These are phyloP conservation scores for Aureobasidium sp. DNA, from an alignment of 2,329 filamentous ascomycete species.

Conservation along the genomic window DNA sequence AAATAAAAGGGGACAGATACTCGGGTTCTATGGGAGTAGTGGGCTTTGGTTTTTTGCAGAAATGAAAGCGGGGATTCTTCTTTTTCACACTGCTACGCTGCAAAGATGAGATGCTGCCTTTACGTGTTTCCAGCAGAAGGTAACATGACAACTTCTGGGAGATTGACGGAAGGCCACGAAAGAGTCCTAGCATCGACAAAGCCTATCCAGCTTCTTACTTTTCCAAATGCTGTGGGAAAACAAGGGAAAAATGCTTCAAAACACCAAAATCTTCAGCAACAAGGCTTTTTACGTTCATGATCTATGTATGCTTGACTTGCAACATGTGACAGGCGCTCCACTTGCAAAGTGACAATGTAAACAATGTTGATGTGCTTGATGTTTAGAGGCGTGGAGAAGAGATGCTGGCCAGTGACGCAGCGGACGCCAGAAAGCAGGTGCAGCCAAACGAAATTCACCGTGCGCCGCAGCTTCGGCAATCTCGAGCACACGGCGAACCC, in stretches of 20 bases:
- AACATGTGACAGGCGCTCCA: neutral
- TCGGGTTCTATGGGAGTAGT: conserved; percentile 15
- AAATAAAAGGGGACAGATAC: conserved; percentile 13
- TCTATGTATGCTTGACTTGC: conserved; percentile 5
- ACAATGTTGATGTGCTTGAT: conserved; percentile 4
- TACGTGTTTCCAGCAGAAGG: conserved; percentile 11
- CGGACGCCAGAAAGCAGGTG: neutral
- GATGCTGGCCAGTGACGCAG: conserved; percentile 9
- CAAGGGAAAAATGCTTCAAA: conserved; percentile 14
- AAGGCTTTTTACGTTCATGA: conserved; percentile 16
- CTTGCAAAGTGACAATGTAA: conserved; percentile 9
- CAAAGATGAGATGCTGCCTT: conserved; percentile 5
- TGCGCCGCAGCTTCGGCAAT: conserved; percentile 12
- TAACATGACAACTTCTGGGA: conserved; percentile 8
- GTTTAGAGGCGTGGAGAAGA: neutral
- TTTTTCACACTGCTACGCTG: conserved; percentile 12
- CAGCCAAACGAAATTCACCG: conserved; percentile 7
- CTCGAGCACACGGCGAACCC: neutral
- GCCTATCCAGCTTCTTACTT: conserved; percentile 12
- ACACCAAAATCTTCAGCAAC: conserved; percentile 16
- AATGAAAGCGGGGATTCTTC: conserved; percentile 15
- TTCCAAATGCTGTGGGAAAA: conserved; percentile 12
- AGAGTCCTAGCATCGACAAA: conserved; percentile 16
- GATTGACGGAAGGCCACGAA: conserved; percentile 8
- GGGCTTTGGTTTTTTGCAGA: conserved; percentile 15